Evolutionary conservation across 257 asterid species (phyloP), one percentile per base, ranked within the genome.

Genomic region (Primulina tabacum): DNA sequence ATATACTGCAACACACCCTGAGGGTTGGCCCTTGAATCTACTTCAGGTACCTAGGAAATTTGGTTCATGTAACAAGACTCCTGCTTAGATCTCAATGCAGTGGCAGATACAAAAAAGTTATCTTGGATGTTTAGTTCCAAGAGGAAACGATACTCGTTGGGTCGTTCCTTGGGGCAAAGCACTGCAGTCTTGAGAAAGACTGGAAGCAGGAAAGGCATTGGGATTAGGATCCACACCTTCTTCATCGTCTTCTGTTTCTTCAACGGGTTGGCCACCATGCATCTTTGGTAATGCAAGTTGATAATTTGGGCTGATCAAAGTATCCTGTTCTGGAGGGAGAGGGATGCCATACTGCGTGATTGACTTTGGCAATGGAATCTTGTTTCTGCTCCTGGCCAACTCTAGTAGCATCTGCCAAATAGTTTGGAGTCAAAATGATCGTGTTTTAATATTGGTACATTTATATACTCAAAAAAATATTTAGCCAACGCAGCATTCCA

Each of bases 211-310:
- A 56, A 57, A 76, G 1, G 83, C 76, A 30, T 69, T 65, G 18
- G 90, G 68, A 68, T 74, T 78, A 47, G 82, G 75, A 64, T 82
- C 87, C 3, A 75, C 68, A 26, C 75, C 67, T 68, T 90, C 92
- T 71, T 92, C 96, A 20, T 84, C 94, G 6, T 90, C 98, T 73
- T 92, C 98, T 0, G 85, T 83, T 84, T 90, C 98, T 79, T 89
- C 97, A 20, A 74, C 72, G 8, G 77, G 84, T 53, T 80, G 88
- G 76, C 58, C 71, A 40, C 1, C 77, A 33, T 73, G 87, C 66
- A 77, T 85, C 77, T 76, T 85, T 2, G 89, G 81, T 18, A 90
- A 78, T 21, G 97, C 92, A 35, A 88, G 88, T 70, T 90, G 98
- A 80, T 92, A 92, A 76, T 85, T 92, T 17, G 98, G 97, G 82